Evolutionary conservation across 345 rosid species (phyloP).

Genomic region (Noccaea caerulescens): DNA sequence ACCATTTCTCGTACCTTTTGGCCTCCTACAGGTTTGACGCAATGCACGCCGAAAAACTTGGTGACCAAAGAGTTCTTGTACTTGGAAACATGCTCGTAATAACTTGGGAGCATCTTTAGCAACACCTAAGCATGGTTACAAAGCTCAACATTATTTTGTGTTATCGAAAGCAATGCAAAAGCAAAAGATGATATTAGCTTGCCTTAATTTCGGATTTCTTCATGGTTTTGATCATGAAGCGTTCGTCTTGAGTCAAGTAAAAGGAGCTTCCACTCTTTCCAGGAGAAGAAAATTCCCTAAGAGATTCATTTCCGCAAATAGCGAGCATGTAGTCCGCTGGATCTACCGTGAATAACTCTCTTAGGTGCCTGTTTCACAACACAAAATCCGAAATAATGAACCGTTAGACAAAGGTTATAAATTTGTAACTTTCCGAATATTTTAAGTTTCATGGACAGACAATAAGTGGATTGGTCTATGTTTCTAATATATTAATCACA

Average conservation of each 20-base stretch:
- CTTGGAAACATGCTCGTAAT: conserved; percentile 66
- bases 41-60: conserved; percentile 75
- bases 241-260: conserved; percentile 72
- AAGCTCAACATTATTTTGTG: conserved; percentile 5
- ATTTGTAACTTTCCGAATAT: too few species aligned
- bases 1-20: conserved; percentile 52
- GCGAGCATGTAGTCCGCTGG: conserved; percentile 73
- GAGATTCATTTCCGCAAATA: conserved; percentile 72
- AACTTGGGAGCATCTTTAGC: conserved; percentile 64
- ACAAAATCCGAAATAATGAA: conserved; percentile 10
- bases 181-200: conserved; percentile 21
- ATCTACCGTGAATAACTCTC: conserved; percentile 69
- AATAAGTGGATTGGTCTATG: too few species aligned
- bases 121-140: conserved; percentile 54
- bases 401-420: background rate
- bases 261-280: conserved; percentile 80
- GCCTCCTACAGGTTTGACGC: conserved; percentile 67
- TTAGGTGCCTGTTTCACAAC: conserved; percentile 54
- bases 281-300: conserved; percentile 72
- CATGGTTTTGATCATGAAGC: conserved; percentile 76
- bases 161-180: background rate
- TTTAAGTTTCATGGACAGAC: too few species aligned
- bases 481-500: too few species aligned
- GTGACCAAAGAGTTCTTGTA: conserved; percentile 69
- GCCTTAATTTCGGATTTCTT: conserved; percentile 81